Conservation (phyloP, 176 grass and related monocot genomes). For the Elaeis guineensis region DNA sequence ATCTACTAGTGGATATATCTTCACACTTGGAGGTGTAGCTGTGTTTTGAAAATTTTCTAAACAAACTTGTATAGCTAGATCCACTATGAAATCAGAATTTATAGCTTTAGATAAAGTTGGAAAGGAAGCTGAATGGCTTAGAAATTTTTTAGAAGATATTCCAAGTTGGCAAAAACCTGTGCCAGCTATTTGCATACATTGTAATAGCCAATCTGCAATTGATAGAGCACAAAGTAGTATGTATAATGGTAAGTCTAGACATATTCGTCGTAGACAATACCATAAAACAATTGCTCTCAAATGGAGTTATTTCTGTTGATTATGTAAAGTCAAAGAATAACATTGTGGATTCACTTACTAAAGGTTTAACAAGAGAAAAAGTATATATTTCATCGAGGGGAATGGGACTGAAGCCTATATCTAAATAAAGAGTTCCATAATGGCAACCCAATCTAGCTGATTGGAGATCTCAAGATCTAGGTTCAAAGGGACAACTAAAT, state of each 20-base stretch:
- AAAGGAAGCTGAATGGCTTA: no score
- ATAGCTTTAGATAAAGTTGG: no score
- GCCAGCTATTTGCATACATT: no score
- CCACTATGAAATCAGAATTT: no score
- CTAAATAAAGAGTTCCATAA: background rate
- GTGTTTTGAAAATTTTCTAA: no score
- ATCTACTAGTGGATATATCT: background rate
- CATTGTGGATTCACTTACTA: background rate
- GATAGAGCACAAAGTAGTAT: no score
- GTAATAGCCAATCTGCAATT: no score
- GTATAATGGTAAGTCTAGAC: no score
- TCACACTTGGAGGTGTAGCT: background rate
- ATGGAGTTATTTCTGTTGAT: background rate
- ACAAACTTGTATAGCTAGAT: no score
- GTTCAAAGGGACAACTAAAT: background rate
- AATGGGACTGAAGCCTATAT: background rate
- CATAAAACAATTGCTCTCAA: background rate
- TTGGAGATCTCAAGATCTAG: background rate
- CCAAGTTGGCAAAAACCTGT: no score
- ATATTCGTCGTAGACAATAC: no score
- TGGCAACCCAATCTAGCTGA: background rate
- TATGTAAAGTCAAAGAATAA: conserved; percentile 1
- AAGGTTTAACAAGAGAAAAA: background rate
- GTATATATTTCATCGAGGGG: background rate
- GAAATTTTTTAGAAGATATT: no score